A percentile compares a stretch with the other conserved stretches of the same genome.
Conservation (phyloP, 2,329 filamentous ascomycete genomes). For the Colletotrichum plurivorum region DNA sequence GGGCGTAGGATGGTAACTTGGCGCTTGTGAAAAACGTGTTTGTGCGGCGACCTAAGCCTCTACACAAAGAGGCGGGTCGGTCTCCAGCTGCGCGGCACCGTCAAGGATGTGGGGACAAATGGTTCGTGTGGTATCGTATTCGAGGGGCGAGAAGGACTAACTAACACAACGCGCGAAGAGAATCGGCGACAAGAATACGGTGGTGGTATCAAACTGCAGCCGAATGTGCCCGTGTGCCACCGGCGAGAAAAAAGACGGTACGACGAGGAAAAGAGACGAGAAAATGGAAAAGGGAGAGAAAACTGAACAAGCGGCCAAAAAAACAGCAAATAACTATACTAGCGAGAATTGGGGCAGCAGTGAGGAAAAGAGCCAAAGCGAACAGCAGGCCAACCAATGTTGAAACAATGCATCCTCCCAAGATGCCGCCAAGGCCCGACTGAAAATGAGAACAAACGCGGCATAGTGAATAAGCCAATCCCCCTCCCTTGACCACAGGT, state of each 20-base stretch:
- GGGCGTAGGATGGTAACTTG: too few relatives aligned
- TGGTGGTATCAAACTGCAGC: constrained; percentile 40
- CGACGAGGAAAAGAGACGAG: constrained; percentile 39
- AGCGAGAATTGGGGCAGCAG: not conserved
- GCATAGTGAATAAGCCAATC: constrained; percentile 25
- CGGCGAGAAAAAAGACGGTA: constrained; percentile 8
- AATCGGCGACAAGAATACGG: constrained; percentile 31
- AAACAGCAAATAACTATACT: constrained; percentile 20
- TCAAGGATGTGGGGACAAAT: not conserved
- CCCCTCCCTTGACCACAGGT: constrained; percentile 18
- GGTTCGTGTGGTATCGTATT: constrained; percentile 37
- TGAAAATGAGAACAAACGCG: constrained; percentile 29
- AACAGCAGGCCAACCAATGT: constrained; percentile 20
- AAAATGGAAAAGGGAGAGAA: constrained; percentile 37
- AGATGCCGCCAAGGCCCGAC: constrained; percentile 11
- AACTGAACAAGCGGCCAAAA: constrained; percentile 33
- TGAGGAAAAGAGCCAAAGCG: constrained; percentile 9
- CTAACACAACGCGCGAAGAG: constrained; percentile 30
- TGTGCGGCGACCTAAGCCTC: not conserved
- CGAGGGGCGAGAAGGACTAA: constrained; percentile 29
- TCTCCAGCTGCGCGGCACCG: not conserved
- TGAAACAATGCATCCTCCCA: constrained; percentile 32
- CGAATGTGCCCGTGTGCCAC: constrained; percentile 34
- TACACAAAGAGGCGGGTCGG: too few relatives aligned
- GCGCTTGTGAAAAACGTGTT: not conserved